Evolutionary conservation across 2,329 filamentous ascomycete genomes (phyloP).

Genomic region (Trichoderma endophyticum): DNA sequence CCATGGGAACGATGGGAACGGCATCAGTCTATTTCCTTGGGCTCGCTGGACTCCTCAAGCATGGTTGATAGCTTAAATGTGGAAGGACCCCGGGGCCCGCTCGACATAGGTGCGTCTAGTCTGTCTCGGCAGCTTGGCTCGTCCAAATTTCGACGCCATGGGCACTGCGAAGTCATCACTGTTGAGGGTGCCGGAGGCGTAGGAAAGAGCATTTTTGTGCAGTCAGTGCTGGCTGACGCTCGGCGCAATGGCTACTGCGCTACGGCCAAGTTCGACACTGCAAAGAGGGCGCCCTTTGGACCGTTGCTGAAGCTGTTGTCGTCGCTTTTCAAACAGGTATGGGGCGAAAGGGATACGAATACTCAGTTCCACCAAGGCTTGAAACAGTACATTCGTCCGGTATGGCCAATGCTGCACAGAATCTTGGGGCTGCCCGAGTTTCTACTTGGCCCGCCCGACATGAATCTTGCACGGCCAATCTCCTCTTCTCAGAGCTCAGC

Average conservation of each 20-base stretch:
- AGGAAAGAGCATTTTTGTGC: conserved; percentile 64
- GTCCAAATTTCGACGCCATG: conserved; percentile 57
- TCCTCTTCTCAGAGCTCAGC: conserved; percentile 36
- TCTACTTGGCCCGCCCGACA: conserved; percentile 52
- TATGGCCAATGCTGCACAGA: conserved; percentile 63
- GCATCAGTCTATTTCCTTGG: conserved; percentile 49
- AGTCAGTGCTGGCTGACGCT: conserved; percentile 60
- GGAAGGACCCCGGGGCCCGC: conserved; percentile 43
- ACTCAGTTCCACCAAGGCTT: conserved; percentile 60
- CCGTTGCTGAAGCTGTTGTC: conserved; percentile 63
- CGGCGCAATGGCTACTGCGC: conserved; percentile 62
- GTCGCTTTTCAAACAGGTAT: conserved; percentile 64
- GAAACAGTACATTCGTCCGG: conserved; percentile 60
- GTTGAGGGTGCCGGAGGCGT: conserved; percentile 61
- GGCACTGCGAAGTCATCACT: conserved; percentile 61
- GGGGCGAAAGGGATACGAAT: conserved; percentile 63
- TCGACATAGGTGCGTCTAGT: conserved; percentile 47
- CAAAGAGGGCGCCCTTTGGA: conserved; percentile 58
- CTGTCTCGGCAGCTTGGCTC: conserved; percentile 54
- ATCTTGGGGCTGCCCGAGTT: conserved; percentile 67
- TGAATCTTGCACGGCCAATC: conserved; percentile 33
- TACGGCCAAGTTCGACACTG: conserved; percentile 63
- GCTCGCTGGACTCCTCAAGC: conserved; percentile 47
- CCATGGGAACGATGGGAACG: conserved; percentile 55
- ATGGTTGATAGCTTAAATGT: conserved; percentile 43